These are phyloP conservation scores for Amaranthus palmeri DNA, from an alignment of 148 eudicot species.

Conservation along the genomic window DNA sequence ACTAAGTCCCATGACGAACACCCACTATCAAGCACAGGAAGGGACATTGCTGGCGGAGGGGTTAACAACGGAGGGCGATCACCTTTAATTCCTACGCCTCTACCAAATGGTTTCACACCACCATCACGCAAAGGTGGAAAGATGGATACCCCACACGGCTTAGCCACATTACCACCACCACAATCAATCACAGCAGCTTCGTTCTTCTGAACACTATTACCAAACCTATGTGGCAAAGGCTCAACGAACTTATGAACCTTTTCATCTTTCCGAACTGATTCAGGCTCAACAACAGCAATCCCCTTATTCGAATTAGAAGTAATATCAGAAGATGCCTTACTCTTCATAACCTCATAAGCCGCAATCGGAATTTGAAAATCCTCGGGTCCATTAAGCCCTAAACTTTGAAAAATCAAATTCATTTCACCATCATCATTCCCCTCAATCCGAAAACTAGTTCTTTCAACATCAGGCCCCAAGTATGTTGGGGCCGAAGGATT, in stretches of 20 bases:
- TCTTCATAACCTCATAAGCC: slow-evolving; percentile 50
- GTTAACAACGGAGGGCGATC: slow-evolving; percentile 55
- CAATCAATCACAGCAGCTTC: slow-evolving; percentile 18
- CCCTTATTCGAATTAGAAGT: slow-evolving; percentile 12
- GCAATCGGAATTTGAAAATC: slow-evolving; percentile 61
- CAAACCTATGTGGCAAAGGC: slow-evolving; percentile 16
- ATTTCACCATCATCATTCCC: slow-evolving; percentile 53
- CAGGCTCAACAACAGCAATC: slow-evolving; percentile 15
- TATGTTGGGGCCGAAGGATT: slow-evolving; percentile 42
- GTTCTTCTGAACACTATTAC: slow-evolving; percentile 18
- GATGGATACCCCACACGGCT: neutral
- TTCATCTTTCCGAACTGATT: slow-evolving; percentile 5
- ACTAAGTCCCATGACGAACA: slow-evolving; percentile 67
- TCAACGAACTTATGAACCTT: slow-evolving; percentile 18
- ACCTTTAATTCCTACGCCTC: slow-evolving; percentile 58
- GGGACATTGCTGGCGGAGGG: slow-evolving; percentile 60
- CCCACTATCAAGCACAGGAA: slow-evolving; percentile 32
- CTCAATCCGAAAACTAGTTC: slow-evolving; percentile 46
- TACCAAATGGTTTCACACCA: slow-evolving; percentile 12
- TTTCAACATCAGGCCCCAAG: slow-evolving; percentile 11
- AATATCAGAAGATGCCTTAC: slow-evolving; percentile 35
- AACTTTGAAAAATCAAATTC: slow-evolving; percentile 31
- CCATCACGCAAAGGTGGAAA: slow-evolving; percentile 8
- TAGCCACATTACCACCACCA: neutral
- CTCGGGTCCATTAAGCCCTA: slow-evolving; percentile 68